Percentiles rank a stretch among this genome's conserved stretches.
phyloP scores from a whole-genome alignment of 495 filamentous ascomycete species.

The Aspergillus olivimuriae region DNA sequence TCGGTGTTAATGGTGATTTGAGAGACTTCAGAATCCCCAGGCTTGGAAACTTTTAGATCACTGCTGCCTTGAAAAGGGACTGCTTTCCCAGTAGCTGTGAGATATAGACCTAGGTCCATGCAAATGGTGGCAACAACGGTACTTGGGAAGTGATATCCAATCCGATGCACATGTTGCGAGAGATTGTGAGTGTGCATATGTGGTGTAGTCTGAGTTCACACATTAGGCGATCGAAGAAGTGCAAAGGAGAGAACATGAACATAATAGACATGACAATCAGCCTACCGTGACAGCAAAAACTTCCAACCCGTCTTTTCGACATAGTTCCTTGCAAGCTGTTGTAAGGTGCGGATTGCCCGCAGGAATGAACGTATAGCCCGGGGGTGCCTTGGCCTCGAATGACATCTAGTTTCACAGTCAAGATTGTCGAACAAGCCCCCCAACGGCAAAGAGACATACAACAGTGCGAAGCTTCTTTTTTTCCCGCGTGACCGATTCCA shows the following conservation, averaged over 20 bases:
- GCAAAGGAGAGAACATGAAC: neutral
- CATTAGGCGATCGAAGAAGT: conserved; percentile 11
- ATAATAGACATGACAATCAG: conserved; percentile 12
- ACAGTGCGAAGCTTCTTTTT: conserved; percentile 54
- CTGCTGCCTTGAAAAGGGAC: conserved; percentile 26
- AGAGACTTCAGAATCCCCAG: conserved; percentile 25
- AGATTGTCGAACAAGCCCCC: conserved; percentile 8
- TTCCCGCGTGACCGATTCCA: conserved; percentile 51
- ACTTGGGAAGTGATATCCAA: conserved; percentile 72
- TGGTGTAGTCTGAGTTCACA: conserved; percentile 41
- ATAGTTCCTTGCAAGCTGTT: conserved; percentile 70
- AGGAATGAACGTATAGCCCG: conserved; percentile 81
- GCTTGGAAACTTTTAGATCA: conserved; percentile 5
- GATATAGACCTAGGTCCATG: conserved; percentile 35
- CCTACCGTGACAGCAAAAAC: conserved; percentile 78
- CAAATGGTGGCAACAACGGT: conserved; percentile 50
- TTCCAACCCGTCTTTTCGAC: conserved; percentile 57
- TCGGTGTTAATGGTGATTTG: conserved; percentile 66
- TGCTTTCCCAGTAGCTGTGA: conserved; percentile 38
- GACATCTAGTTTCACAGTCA: conserved; percentile 35
- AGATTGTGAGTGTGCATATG: conserved; percentile 45
- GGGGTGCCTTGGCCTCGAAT: conserved; percentile 52
- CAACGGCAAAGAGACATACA: conserved; percentile 34
- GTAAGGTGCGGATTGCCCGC: conserved; percentile 72
- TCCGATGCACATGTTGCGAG: conserved; percentile 63